Evolutionary conservation across 202 grass and related monocot genomes (phyloP).

Genomic region (Zizania palustris): DNA sequence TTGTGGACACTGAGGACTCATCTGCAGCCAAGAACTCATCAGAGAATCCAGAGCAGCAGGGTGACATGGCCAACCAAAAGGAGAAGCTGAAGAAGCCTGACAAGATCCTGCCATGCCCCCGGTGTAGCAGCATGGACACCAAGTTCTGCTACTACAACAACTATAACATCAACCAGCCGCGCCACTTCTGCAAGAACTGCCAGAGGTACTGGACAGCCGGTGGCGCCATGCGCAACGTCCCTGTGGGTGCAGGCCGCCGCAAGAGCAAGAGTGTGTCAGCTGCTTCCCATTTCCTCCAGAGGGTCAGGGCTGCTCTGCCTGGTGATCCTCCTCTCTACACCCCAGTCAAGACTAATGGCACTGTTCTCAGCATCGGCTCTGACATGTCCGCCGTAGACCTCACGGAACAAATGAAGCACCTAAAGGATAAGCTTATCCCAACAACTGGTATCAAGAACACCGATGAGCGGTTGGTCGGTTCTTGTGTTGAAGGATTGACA

Average conservation of each 20-base stretch:
- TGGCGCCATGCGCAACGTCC: slow-evolving; percentile 90
- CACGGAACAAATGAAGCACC: slow-evolving; percentile 48
- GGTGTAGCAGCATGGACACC: slow-evolving; percentile 90
- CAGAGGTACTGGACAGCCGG: slow-evolving; percentile 98
- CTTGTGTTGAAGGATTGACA: slow-evolving; percentile 52
- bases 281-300: slow-evolving; percentile 66
- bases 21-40: slow-evolving; percentile 39
- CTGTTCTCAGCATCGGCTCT: slow-evolving; percentile 74
- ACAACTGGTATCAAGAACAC: slow-evolving; percentile 31
- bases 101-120: slow-evolving; percentile 90
- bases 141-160: slow-evolving; percentile 99
- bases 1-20: slow-evolving; percentile 41
- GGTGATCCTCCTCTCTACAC: slow-evolving; percentile 53
- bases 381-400: slow-evolving; percentile 47
- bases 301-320: slow-evolving; percentile 51
- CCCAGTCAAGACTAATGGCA: slow-evolving; percentile 59
- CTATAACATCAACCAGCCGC: slow-evolving; percentile 92
- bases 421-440: slow-evolving; percentile 41
- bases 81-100: slow-evolving; percentile 87
- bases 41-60: slow-evolving; percentile 39
- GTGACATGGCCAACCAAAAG: slow-evolving; percentile 50
- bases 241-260: slow-evolving; percentile 83
- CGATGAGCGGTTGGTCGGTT: slow-evolving; percentile 48
- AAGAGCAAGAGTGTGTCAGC: slow-evolving; percentile 73
- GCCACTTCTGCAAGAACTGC: slow-evolving; percentile 97